Evolutionary conservation across 495 filamentous ascomycete species (phyloP).

Genomic region (Neurospora tetrasperma): DNA sequence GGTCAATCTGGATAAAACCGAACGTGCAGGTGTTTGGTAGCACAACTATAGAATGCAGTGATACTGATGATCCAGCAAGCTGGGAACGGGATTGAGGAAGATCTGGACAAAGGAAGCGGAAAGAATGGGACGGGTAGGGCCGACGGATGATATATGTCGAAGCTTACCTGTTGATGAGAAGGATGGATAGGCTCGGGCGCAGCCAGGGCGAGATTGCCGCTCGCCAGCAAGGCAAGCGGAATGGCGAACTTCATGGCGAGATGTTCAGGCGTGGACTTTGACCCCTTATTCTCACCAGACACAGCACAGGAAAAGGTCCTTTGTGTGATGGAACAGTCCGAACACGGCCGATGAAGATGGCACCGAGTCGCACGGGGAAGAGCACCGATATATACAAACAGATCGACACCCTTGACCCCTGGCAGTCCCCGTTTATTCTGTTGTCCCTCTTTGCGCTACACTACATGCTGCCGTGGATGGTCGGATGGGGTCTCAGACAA

Average conservation of each 20-base stretch:
- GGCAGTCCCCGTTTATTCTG: neutral
- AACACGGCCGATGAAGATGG: neutral
- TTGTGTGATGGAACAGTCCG: neutral
- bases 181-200: neutral
- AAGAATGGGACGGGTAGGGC: neutral
- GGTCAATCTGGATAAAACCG: constrained; percentile 9
- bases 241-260: constrained; percentile 13
- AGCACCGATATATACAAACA: neutral
- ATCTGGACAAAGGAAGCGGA: neutral
- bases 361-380: neutral
- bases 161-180: constrained; percentile 4
- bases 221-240: constrained; percentile 12
- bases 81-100: neutral
- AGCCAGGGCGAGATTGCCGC: constrained; percentile 10
- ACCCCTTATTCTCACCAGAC: neutral
- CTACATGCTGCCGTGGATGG: neutral
- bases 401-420: neutral
- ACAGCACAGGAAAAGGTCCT: neutral
- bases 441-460: neutral
- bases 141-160: neutral
- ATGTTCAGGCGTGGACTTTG: neutral
- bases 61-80: neutral
- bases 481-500: neutral
- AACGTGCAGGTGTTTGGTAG: constrained; percentile 4
- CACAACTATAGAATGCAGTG: neutral